Evolutionary conservation across 1,284 basidiomycete species (phyloP).

Genomic region (Microbotryum violaceum): DNA sequence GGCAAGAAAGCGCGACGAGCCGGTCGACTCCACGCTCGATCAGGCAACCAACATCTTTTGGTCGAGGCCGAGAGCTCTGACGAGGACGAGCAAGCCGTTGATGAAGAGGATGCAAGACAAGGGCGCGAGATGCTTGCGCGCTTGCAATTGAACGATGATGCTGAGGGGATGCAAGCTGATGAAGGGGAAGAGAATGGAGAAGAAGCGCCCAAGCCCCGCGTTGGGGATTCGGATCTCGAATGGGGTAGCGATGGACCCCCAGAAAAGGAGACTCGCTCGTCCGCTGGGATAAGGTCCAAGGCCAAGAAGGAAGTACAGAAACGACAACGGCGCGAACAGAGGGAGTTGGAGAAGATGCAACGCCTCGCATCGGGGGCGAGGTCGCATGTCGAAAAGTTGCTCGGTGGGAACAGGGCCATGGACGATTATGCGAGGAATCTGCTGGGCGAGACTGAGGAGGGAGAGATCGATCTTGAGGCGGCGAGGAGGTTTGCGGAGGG

Average conservation of each 20-base stretch:
- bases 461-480: slow-evolving; percentile 10
- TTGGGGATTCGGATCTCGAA: slow-evolving; percentile 27
- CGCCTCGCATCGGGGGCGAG: slow-evolving; percentile 9
- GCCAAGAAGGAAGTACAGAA: slow-evolving; percentile 6
- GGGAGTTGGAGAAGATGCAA: slow-evolving; percentile 25
- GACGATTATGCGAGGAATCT: slow-evolving; percentile 24
- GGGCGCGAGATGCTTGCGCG: slow-evolving; percentile 15
- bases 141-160: slow-evolving; percentile 9
- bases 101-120: not conserved
- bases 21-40: slow-evolving; percentile 16
- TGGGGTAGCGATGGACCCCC: slow-evolving; percentile 18
- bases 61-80: slow-evolving; percentile 2
- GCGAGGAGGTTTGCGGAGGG: slow-evolving; percentile 11
- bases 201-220: slow-evolving; percentile 13
- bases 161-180: not conserved
- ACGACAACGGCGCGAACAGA: slow-evolving; percentile 14
- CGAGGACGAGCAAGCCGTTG: slow-evolving; percentile 1
- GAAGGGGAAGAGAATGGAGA: not conserved
- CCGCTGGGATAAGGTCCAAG: not conserved
- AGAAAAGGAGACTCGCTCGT: not conserved
- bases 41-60: slow-evolving; percentile 15
- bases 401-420: not conserved
- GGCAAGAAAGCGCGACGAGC: slow-evolving; percentile 17
- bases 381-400: slow-evolving; percentile 12
- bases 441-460: not conserved